phyloP scores from a whole-genome alignment of 257 asterid genomes.

The Marsdenia floribunda region DNA sequence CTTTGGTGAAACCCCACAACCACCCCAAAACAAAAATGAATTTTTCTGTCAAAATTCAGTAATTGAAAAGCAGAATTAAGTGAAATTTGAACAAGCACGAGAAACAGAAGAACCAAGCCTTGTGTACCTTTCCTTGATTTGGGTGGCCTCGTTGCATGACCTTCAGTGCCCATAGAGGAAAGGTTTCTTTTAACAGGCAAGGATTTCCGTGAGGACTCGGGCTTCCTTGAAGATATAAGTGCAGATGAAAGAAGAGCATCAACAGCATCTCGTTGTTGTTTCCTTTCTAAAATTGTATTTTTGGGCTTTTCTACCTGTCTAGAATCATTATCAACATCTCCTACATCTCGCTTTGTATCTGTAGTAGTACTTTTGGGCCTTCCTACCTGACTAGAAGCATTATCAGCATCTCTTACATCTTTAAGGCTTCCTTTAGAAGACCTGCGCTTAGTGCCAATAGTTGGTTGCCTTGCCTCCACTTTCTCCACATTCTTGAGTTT shows the following conservation, averaged over 20 bases:
- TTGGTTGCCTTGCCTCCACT: conserved; percentile 29
- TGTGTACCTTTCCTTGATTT: conserved; percentile 47
- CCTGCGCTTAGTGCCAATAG: conserved; percentile 17
- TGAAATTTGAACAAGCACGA: no score
- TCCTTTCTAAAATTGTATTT: conserved; percentile 48
- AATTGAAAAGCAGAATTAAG: not conserved
- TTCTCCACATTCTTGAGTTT: conserved; percentile 31
- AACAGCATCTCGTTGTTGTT: conserved; percentile 87
- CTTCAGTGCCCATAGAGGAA: conserved; percentile 26
- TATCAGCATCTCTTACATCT: conserved; percentile 29
- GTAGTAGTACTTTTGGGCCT: no score
- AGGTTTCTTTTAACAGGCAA: conserved; percentile 39
- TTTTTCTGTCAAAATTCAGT: not conserved
- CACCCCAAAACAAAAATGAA: not conserved
- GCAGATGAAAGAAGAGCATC: conserved; percentile 93
- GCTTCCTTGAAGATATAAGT: conserved; percentile 79
- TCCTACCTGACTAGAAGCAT: no score
- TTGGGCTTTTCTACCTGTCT: conserved; percentile 34
- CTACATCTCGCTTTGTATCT: conserved; percentile 18
- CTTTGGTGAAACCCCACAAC: not conserved
- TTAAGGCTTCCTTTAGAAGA: conserved; percentile 33
- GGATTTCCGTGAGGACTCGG: conserved; percentile 44
- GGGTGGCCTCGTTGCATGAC: conserved; percentile 37
- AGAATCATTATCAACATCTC: conserved; percentile 25
- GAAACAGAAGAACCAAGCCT: not conserved